Evolutionary conservation across 1,284 basidiomycete genomes (phyloP), one percentile per base, ranked within the genome.

Genomic region (Fomitopsis pinicola): DNA sequence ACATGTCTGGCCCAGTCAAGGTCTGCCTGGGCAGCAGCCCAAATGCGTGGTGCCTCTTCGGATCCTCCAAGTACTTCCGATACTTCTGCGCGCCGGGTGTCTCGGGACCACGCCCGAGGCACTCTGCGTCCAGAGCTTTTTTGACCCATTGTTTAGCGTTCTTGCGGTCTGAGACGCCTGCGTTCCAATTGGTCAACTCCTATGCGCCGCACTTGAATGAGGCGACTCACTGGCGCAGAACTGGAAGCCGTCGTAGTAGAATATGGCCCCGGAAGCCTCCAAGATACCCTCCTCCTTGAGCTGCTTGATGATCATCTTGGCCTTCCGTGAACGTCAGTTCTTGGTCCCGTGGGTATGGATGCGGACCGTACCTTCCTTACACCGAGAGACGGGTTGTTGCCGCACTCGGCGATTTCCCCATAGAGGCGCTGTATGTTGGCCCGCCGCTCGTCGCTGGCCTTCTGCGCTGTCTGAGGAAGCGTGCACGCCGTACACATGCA

Each of bases 401-500:
- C 65, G 45, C 65, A 68, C 5, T 44, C 17, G 2, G 57, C 64
- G 8, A 70, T 67, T 52, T 70, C 69, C 15, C 66, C 63, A 55
- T 68, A 69, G 15, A 71, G 50, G 2, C 62, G 60, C 2, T 64
- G 58, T 22, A 69, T 60, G 3, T 60, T 58, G 4, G 52, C 38
- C 35, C 68, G 63, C 22, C 69, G 60, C 40, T 60, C 53, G 57
- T 71, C 70, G 55, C 70, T 70, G 17, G 61, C 63, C 57, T 42
- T 22, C 22, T 62, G 50, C 45, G 61, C 63, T 22, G 62, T 64
- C 3, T 62, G 68, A 22, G 66, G 63, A 5, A 66, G 59, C 17
- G 65, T 60, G 58, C 82, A 84, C 52, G 77, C 75, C 15, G 67
- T 63, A 68, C 86, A 88, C 1, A 62, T 67, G 64, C 86, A 88